Conservation (phyloP, 495 filamentous ascomycete genomes). For the Ascobolus immersus region DNA sequence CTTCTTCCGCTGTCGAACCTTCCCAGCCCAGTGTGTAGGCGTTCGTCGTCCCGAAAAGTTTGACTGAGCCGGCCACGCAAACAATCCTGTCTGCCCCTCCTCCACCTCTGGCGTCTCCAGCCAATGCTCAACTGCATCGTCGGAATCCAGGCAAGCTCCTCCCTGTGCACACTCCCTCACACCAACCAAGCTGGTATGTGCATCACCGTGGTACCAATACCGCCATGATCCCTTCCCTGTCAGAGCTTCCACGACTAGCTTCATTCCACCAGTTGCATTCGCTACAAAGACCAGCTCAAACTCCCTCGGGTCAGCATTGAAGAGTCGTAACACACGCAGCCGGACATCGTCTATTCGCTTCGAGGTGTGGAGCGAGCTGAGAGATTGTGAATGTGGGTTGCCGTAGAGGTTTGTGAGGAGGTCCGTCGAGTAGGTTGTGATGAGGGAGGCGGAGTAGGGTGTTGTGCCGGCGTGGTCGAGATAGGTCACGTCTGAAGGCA, state of each 20-base stretch:
- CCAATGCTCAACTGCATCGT: slow-evolving; percentile 47
- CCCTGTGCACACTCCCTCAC: slow-evolving; percentile 43
- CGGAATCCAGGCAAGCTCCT: slow-evolving; percentile 38
- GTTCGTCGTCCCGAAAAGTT: slow-evolving; percentile 75
- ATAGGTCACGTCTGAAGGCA: slow-evolving; percentile 43
- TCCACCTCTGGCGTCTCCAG: slow-evolving; percentile 18
- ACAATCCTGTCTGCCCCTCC: slow-evolving; percentile 23
- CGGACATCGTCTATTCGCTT: slow-evolving; percentile 51
- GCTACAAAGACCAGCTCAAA: slow-evolving; percentile 83
- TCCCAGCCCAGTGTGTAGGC: slow-evolving; percentile 41
- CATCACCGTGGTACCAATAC: slow-evolving; percentile 63
- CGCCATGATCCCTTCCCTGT: too few species aligned
- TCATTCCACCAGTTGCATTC: slow-evolving; percentile 78
- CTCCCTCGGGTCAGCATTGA: slow-evolving; percentile 55
- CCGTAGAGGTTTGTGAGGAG: slow-evolving; percentile 61
- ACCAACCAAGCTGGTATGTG: slow-evolving; percentile 75
- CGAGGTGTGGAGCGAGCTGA: slow-evolving; percentile 52
- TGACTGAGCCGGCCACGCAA: slow-evolving; percentile 76
- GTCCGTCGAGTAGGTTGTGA: slow-evolving; percentile 49
- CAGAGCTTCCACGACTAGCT: slow-evolving; percentile 51
- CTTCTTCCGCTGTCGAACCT: slow-evolving; percentile 20
- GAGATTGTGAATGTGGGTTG: slow-evolving; percentile 73
- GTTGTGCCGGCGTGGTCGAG: slow-evolving; percentile 88
- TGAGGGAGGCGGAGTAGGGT: slow-evolving; percentile 50
- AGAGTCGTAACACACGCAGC: slow-evolving; percentile 45